phyloP scores from a whole-genome alignment of 371 early-diverging fungal species.

The Sporodiniella umbellata region DNA sequence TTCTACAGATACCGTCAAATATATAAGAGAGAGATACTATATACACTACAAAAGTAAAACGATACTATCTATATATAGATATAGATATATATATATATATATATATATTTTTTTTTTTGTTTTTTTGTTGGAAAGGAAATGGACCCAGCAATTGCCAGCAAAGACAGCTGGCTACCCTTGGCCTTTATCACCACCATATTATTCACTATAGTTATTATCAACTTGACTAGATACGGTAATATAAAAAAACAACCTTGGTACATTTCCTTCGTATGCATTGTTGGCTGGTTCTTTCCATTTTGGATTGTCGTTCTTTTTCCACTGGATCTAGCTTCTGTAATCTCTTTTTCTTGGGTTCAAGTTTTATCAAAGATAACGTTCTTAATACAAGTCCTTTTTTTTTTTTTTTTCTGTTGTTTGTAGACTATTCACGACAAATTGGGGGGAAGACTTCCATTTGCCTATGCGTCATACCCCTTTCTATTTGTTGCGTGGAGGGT shows the following conservation, averaged over 20 bases:
- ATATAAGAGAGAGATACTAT: too few species aligned
- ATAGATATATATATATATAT: too few species aligned
- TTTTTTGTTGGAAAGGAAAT: neutral
- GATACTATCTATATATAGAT: too few species aligned
- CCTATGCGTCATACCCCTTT: constrained; percentile 68
- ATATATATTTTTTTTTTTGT: too few species aligned
- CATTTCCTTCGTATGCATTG: constrained; percentile 57
- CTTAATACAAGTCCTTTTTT: too few species aligned
- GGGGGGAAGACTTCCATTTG: constrained; percentile 71
- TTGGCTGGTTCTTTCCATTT: constrained; percentile 89
- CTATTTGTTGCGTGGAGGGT: constrained; percentile 79
- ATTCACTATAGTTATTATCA: constrained; percentile 47
- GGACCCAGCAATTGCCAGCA: constrained; percentile 1
- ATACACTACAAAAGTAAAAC: too few species aligned
- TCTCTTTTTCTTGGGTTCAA: too few species aligned
- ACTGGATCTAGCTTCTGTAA: constrained; percentile 88
- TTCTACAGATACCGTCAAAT: too few species aligned
- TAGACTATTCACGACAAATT: constrained; percentile 63
- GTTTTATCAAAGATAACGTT: too few species aligned
- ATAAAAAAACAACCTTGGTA: constrained; percentile 65
- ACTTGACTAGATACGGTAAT: constrained; percentile 76
- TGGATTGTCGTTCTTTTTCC: constrained; percentile 87
- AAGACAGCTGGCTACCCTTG: constrained; percentile 44
- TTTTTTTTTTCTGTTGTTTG: too few species aligned
- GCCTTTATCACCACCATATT: constrained; percentile 48